Evolutionary conservation across 2,329 filamentous ascomycete species (phyloP).

Genomic region (Fusarium nematophilum): DNA sequence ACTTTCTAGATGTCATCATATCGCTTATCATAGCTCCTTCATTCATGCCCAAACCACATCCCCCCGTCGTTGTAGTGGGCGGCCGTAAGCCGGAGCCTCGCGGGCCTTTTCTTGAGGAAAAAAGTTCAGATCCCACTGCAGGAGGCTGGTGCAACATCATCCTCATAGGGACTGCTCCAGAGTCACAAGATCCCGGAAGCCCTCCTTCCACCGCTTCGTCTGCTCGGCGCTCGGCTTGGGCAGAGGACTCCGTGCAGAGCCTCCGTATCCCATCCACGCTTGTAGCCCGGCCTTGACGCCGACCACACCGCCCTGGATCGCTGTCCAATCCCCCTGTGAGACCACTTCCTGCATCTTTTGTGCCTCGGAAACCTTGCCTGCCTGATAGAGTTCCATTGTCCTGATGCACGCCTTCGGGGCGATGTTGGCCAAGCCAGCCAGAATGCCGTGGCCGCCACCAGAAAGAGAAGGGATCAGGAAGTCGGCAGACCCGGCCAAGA

Average conservation of each 20-base stretch:
- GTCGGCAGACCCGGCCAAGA: conserved; percentile 78
- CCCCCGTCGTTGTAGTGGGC: conserved; percentile 22
- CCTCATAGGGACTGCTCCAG: conserved; percentile 63
- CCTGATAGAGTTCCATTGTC: conserved; percentile 69
- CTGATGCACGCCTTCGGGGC: conserved; percentile 73
- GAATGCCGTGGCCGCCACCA: conserved; percentile 76
- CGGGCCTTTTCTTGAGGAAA: conserved; percentile 5
- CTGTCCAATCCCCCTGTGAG: conserved; percentile 77
- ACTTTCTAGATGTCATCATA: background rate
- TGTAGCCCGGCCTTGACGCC: conserved; percentile 77
- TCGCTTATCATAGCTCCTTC: conserved; percentile 9
- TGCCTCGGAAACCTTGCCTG: conserved; percentile 69
- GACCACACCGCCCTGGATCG: conserved; percentile 77
- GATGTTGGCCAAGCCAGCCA: conserved; percentile 79
- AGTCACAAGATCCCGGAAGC: conserved; percentile 63
- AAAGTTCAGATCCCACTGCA: conserved; percentile 14
- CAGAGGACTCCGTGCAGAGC: conserved; percentile 51
- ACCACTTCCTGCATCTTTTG: conserved; percentile 73
- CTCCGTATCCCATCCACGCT: conserved; percentile 76
- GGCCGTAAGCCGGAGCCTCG: conserved; percentile 8
- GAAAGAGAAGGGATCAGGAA: conserved; percentile 77
- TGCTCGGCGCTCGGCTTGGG: conserved; percentile 61
- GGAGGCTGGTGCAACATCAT: conserved; percentile 37
- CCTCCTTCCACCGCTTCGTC: conserved; percentile 63
- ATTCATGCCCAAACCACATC: conserved; percentile 6